phyloP scores from a whole-genome alignment of 371 early-diverging fungal genomes.

The Apophysomyces ossiformis region DNA sequence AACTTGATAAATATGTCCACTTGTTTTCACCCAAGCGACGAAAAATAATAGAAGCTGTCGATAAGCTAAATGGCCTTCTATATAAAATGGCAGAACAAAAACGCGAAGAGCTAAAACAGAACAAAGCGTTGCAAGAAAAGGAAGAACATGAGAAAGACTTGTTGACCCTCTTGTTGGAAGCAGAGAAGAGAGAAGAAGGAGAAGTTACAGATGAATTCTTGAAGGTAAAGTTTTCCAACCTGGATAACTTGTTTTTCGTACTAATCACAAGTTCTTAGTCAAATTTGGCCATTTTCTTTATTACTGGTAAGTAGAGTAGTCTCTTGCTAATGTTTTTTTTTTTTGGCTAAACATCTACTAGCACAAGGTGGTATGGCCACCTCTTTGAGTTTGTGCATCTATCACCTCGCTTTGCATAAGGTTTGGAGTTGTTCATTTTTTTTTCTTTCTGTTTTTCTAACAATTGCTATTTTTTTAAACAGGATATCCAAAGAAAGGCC shows the following conservation, averaged over 20 bases:
- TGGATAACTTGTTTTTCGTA: not conserved
- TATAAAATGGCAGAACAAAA: slow-evolving; percentile 10
- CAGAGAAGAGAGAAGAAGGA: slow-evolving; percentile 27
- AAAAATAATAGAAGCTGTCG: slow-evolving; percentile 2
- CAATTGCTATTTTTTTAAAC: not conserved
- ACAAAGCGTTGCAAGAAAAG: not conserved
- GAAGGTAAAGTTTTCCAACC: slow-evolving; percentile 14
- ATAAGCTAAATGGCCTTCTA: slow-evolving; percentile 10
- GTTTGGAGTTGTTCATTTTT: slow-evolving; percentile 1
- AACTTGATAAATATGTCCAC: slow-evolving; percentile 2
- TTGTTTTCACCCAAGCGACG: not conserved
- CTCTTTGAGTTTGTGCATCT: slow-evolving; percentile 22
- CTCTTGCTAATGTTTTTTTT: not conserved
- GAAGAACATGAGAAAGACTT: slow-evolving; percentile 36
- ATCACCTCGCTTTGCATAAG: slow-evolving; percentile 23
- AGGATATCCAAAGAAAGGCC: slow-evolving; percentile 45
- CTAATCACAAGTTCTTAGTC: slow-evolving; percentile 8
- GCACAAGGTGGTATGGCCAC: slow-evolving; percentile 24
- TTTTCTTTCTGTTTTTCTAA: not conserved
- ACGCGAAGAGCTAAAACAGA: not conserved
- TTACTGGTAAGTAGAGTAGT: slow-evolving; percentile 16
- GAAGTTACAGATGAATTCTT: slow-evolving; percentile 24
- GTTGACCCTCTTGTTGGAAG: slow-evolving; percentile 42
- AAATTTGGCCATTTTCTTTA: slow-evolving; percentile 29
- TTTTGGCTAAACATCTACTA: not conserved